These are phyloP conservation scores for Aspergillus biplanus DNA, from an alignment of 495 filamentous ascomycete genomes.

Conservation along the genomic window DNA sequence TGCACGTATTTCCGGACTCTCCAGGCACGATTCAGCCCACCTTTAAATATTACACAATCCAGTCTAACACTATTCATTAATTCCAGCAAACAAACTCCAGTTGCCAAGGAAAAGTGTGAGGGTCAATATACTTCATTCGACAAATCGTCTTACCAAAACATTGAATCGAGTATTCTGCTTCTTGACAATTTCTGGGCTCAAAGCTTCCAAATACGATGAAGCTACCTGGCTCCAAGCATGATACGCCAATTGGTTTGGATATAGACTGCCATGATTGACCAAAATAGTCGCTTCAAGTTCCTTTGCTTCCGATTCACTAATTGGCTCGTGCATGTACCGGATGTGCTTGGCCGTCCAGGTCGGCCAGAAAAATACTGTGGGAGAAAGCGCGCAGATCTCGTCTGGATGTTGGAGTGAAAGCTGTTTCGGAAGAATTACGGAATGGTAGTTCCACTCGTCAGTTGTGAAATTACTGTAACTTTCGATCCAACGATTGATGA, in stretches of 20 bases:
- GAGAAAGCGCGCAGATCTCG: slow-evolving; percentile 1
- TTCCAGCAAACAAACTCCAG: too few species aligned
- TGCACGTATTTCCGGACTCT: too few species aligned
- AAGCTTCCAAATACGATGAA: neutral
- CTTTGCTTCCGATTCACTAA: neutral
- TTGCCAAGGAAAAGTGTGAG: too few species aligned
- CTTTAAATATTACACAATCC: too few species aligned
- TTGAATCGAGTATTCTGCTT: neutral
- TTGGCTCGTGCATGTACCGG: slow-evolving; percentile 5
- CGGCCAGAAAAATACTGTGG: slow-evolving; percentile 5
- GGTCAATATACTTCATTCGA: neutral
- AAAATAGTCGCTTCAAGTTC: neutral
- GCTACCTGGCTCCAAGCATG: slow-evolving; percentile 2
- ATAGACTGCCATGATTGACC: neutral
- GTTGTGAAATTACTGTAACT: neutral
- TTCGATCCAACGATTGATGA: neutral
- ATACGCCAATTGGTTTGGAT: slow-evolving; percentile 1
- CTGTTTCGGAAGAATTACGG: slow-evolving; percentile 3
- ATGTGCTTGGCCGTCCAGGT: slow-evolving; percentile 1
- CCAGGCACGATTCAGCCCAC: too few species aligned
- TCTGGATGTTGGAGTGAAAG: slow-evolving; percentile 1
- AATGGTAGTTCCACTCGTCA: slow-evolving; percentile 6
- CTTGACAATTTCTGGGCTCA: neutral
- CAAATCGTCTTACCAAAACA: neutral
- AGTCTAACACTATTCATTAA: too few species aligned